A percentile compares a stretch with the other conserved stretches of the same genome.
Conservation (phyloP, 2,329 filamentous ascomycete species). For the Colletotrichum eremochloae region DNA sequence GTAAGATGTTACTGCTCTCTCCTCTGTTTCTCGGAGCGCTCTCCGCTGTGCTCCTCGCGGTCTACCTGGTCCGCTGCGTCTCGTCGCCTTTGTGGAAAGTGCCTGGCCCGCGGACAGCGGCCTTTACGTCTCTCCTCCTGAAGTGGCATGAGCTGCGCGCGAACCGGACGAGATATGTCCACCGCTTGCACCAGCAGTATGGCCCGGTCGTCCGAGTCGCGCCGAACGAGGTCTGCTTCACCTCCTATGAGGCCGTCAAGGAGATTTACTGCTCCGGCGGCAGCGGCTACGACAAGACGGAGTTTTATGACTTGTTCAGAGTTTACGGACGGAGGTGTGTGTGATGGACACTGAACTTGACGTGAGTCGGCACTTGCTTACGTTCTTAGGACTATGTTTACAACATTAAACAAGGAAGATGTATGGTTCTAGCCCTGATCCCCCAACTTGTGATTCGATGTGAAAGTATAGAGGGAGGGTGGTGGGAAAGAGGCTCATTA, state of each 20-base stretch:
- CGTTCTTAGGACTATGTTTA: slow-evolving; percentile 68
- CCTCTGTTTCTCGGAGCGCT: slow-evolving; percentile 40
- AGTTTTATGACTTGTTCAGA: slow-evolving; percentile 73
- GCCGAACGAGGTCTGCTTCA: slow-evolving; percentile 71
- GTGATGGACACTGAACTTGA: background rate
- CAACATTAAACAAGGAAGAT: slow-evolving; percentile 66
- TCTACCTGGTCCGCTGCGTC: slow-evolving; percentile 45
- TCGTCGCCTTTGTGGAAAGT: slow-evolving; percentile 57
- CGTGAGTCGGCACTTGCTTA: background rate
- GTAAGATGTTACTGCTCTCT: slow-evolving; percentile 43
- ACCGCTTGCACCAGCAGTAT: slow-evolving; percentile 66
- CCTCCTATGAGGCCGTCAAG: slow-evolving; percentile 67
- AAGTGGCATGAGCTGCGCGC: slow-evolving; percentile 70
- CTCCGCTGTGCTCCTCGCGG: slow-evolving; percentile 22
- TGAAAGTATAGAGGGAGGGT: slow-evolving; percentile 20
- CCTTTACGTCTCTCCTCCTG: slow-evolving; percentile 64
- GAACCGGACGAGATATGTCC: slow-evolving; percentile 67
- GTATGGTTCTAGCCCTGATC: slow-evolving; percentile 51
- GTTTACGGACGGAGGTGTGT: slow-evolving; percentile 68
- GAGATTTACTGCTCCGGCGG: slow-evolving; percentile 74
- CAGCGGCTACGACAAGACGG: slow-evolving; percentile 75
- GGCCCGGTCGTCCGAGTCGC: slow-evolving; percentile 70
- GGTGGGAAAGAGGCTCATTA: background rate
- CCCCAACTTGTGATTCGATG: background rate
- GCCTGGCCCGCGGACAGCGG: slow-evolving; percentile 63